Percentiles rank a stretch among this genome's conserved stretches.
Evolutionary conservation across 495 filamentous ascomycete species (phyloP).

Genomic region (Pseudomonodictys pantanalensis): DNA sequence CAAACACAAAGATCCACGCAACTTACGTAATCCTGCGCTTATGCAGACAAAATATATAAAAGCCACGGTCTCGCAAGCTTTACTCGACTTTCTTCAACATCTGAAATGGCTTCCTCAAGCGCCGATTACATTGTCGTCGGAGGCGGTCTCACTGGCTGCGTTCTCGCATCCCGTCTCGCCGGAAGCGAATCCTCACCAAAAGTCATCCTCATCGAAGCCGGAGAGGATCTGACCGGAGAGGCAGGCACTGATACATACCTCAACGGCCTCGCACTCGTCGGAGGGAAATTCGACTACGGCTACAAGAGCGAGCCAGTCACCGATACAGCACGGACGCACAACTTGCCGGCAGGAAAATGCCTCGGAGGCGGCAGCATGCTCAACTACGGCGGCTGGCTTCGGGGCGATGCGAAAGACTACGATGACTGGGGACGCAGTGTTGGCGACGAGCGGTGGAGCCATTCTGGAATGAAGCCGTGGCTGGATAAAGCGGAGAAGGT

Average conservation of each 20-base stretch:
- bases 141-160: constrained; percentile 61
- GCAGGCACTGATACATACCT: no score
- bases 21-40: no score
- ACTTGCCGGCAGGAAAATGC: constrained; percentile 44
- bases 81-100: no score
- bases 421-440: constrained; percentile 49
- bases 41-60: no score
- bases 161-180: constrained; percentile 43
- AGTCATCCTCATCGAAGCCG: constrained; percentile 52
- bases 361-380: constrained; percentile 60
- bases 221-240: constrained; percentile 37
- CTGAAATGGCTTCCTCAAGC: no score
- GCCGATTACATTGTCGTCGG: background rate
- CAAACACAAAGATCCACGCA: no score
- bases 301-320: background rate
- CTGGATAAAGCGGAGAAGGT: constrained; percentile 50
- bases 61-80: no score
- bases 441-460: constrained; percentile 49
- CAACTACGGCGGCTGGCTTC: constrained; percentile 59
- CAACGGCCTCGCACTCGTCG: background rate
- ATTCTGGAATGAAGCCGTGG: constrained; percentile 48
- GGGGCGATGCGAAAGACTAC: constrained; percentile 58
- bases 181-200: constrained; percentile 47
- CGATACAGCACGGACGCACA: background rate
- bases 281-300: background rate